A percentile compares a stretch with the other conserved stretches of the same genome.
Conservation (phyloP, 2,329 filamentous ascomycete genomes). For the Monilinia vaccinii-corymbosi region DNA sequence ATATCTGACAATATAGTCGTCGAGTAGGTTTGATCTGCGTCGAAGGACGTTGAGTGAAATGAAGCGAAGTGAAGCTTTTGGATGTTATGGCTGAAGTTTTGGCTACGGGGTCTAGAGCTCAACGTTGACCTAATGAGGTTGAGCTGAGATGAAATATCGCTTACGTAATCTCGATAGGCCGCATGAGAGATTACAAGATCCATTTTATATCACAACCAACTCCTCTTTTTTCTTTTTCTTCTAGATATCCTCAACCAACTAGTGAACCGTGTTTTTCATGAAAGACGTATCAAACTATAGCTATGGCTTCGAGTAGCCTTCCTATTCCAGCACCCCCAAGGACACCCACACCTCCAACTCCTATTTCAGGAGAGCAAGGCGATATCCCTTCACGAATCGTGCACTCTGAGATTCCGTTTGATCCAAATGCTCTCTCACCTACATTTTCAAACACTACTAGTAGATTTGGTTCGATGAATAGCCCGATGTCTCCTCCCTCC, state of each 20-base stretch:
- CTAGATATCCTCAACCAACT: constrained; percentile 3
- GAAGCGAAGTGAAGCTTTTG: neutral
- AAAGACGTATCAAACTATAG: constrained; percentile 10
- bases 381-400: constrained; percentile 17
- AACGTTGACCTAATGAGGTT: neutral
- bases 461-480: constrained; percentile 30
- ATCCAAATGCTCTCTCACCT: constrained; percentile 40
- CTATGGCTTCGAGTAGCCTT: constrained; percentile 46
- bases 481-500: constrained; percentile 25
- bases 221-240: too few species aligned
- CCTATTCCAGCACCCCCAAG: constrained; percentile 51
- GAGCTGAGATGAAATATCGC: neutral
- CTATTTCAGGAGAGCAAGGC: constrained; percentile 32
- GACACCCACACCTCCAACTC: constrained; percentile 54
- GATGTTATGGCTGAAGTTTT: neutral
- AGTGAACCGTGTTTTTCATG: neutral
- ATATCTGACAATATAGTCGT: neutral
- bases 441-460: constrained; percentile 15
- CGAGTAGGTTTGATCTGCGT: neutral
- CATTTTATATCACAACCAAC: constrained; percentile 10
- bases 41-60: neutral
- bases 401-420: constrained; percentile 29
- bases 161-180: neutral
- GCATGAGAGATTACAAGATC: constrained; percentile 9
- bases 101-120: neutral